phyloP scores from a whole-genome alignment of 495 filamentous ascomycete genomes.

The Umbilicaria muhlenbergii region DNA sequence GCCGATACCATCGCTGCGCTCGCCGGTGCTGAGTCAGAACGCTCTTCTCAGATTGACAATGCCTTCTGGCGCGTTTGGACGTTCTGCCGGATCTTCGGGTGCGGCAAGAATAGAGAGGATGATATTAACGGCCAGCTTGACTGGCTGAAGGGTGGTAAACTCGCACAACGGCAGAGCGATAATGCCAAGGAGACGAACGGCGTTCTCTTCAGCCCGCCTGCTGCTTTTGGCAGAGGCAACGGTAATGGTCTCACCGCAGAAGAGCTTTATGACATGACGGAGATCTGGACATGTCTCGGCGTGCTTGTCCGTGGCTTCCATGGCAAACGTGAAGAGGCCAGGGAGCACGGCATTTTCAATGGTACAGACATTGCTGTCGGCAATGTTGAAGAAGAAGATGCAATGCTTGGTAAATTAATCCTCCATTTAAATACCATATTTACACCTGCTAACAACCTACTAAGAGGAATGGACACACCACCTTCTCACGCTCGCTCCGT shows the following conservation, averaged over 20 bases:
- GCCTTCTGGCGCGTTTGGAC: constrained; percentile 58
- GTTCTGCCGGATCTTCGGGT: constrained; percentile 53
- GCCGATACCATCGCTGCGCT: constrained; percentile 41
- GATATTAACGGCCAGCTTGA: constrained; percentile 49
- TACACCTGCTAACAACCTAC: constrained; percentile 16
- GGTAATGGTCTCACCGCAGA: constrained; percentile 33
- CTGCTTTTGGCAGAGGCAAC: constrained; percentile 45
- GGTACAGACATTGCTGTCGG: constrained; percentile 26
- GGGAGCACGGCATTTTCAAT: constrained; percentile 40
- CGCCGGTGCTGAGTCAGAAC: constrained; percentile 29
- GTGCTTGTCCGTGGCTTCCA: constrained; percentile 42
- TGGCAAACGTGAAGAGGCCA: constrained; percentile 37
- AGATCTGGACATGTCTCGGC: constrained; percentile 49
- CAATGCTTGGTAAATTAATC: constrained; percentile 32
- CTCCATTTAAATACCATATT: background rate
- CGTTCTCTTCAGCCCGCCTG: constrained; percentile 38
- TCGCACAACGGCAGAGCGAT: constrained; percentile 28
- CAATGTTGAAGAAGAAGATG: constrained; percentile 37
- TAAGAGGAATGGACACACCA: constrained; percentile 50
- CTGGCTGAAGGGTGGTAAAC: constrained; percentile 43
- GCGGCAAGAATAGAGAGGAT: constrained; percentile 40
- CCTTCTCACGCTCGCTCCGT: constrained; percentile 43
- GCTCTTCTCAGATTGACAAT: constrained; percentile 41
- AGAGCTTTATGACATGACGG: constrained; percentile 49
- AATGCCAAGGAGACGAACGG: constrained; percentile 28